These are phyloP conservation scores for Penicillium olsonii DNA, from an alignment of 2,329 filamentous ascomycete species.

Conservation along the genomic window DNA sequence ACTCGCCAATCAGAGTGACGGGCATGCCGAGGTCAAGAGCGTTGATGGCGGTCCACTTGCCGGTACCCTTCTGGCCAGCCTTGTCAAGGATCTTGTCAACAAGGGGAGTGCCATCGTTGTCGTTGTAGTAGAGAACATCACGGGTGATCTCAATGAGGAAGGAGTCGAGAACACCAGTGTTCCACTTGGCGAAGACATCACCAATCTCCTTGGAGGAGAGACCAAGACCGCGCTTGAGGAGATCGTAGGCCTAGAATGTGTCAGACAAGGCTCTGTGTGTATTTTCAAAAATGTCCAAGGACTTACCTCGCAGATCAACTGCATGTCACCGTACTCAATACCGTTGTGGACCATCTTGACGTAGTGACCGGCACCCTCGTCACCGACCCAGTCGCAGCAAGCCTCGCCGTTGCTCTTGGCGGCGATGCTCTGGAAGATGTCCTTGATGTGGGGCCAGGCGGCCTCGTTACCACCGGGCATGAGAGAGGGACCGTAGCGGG, in stretches of 20 bases:
- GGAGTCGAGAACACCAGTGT: conserved; percentile 96
- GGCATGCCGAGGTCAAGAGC: conserved; percentile 98
- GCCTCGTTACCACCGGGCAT: conserved; percentile 99
- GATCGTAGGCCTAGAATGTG: conserved; percentile 81
- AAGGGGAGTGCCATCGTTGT: conserved; percentile 85
- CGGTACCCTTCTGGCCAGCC: conserved; percentile 98
- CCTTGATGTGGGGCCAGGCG: conserved; percentile 98
- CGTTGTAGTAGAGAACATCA: conserved; percentile 98
- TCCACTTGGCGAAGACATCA: conserved; percentile 93
- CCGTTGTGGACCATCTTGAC: conserved; percentile 99
- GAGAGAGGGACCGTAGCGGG: conserved; percentile 92
- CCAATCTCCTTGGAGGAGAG: conserved; percentile 91
- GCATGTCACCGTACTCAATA: conserved; percentile 99
- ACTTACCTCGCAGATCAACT: conserved; percentile 95
- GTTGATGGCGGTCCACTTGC: conserved; percentile 99
- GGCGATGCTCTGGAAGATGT: conserved; percentile 96
- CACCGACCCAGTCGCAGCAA: conserved; percentile 99
- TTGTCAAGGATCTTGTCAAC: conserved; percentile 99
- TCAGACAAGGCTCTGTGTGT: neutral
- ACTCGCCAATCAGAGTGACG: conserved; percentile 95
- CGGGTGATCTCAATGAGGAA: conserved; percentile 99
- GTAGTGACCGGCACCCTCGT: conserved; percentile 99
- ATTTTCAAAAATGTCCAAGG: neutral
- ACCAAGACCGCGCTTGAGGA: conserved; percentile 97
- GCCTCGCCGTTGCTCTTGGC: conserved; percentile 97